Base-by-base conservation (phyloP, 1,284 basidiomycete genomes). In the Ceratobasidium sp. region DNA sequence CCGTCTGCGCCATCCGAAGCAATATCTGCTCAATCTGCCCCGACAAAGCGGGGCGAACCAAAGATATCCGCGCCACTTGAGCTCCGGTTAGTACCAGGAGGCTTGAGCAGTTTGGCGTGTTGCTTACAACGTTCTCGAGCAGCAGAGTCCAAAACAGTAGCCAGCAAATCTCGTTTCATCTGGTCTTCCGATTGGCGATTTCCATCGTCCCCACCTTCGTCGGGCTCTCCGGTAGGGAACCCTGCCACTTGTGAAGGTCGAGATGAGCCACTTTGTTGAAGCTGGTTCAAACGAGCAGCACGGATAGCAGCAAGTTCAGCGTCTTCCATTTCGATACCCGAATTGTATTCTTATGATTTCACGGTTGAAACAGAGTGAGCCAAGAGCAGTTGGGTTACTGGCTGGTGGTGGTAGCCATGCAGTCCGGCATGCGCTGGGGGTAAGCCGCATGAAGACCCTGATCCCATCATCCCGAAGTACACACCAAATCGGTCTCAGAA, bases 41-140 rank as follows among this genome's bases (percentile, higher is more conserved):
- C 6, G 96, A 94, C 82, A 96, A 89, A 76, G 95, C 91, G 0
- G 96, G 95, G 81, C 96, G 94, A 77, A 98, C 97, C 44, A 99
- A 90, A 2, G 93, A 90, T 82, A 99, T 99, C 62, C 97, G 91
- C 2, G 96, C 95, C 78, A 95, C 94, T 95, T 81, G 51, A 56
- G n/a, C 44, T 22, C 40, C 29, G 22, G 40, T 70, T 43, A 79
- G 62, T n/a, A 32, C 32, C 29, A 44, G 25, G 37, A 9, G 61
- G 15, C 49, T 43, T 61, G 40, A 40, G 19, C 25, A n/a, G 61
- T 29, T 19, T 22, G 37, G 19, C 56, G 69, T 54, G 6, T 6
- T 15, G 88, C 96, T 84, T 85, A 99, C 97, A 86, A 84, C 97
- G 88, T 86, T 98, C 97, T 77, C 97, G 88, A 46, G 97, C 97